A percentile compares a stretch with the other conserved stretches of the same genome.
These are phyloP conservation scores for Podaxis sp. DNA, from an alignment of 768 basidiomycete species.

Conservation along the genomic window DNA sequence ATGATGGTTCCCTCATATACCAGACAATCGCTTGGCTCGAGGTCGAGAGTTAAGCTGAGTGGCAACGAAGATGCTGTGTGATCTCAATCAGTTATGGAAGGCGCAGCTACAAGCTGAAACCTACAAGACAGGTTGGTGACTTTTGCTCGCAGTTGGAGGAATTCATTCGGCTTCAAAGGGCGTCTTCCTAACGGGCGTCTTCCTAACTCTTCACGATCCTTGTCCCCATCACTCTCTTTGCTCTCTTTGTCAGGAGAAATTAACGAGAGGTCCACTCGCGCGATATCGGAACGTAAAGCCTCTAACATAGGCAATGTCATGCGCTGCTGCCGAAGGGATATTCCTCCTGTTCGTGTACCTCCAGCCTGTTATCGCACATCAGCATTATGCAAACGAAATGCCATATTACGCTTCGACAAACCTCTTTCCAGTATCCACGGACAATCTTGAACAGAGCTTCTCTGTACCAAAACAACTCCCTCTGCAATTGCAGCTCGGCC, in stretches of 20 bases:
- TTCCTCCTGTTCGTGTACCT: slow-evolving; percentile 70
- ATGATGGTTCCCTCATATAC: slow-evolving; percentile 67
- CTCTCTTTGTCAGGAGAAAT: slow-evolving; percentile 26
- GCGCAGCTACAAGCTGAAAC: slow-evolving; percentile 26
- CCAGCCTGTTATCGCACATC: slow-evolving; percentile 56
- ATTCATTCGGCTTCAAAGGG: slow-evolving; percentile 55
- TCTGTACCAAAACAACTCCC: slow-evolving; percentile 94
- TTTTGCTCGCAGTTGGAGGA: slow-evolving; percentile 56
- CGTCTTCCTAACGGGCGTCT: slow-evolving; percentile 52
- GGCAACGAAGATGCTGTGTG: slow-evolving; percentile 49
- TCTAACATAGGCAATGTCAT: slow-evolving; percentile 82
- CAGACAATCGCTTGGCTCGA: slow-evolving; percentile 63
- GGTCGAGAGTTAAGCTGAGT: slow-evolving; percentile 52
- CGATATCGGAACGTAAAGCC: slow-evolving; percentile 66
- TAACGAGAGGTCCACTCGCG: slow-evolving; percentile 58
- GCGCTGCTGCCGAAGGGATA: slow-evolving; percentile 76
- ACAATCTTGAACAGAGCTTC: slow-evolving; percentile 79
- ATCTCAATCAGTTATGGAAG: slow-evolving; percentile 6
- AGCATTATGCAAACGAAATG: background rate
- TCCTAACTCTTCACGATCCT: slow-evolving; percentile 25
- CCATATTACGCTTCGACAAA: slow-evolving; percentile 29
- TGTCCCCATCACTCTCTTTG: slow-evolving; percentile 28
- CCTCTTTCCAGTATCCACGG: slow-evolving; percentile 84
- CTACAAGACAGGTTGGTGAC: slow-evolving; percentile 69
- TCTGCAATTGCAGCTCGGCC: slow-evolving; percentile 60